Base-by-base conservation (phyloP, 1,284 basidiomycete species). In the Cutaneotrichosporon sp. region DNA sequence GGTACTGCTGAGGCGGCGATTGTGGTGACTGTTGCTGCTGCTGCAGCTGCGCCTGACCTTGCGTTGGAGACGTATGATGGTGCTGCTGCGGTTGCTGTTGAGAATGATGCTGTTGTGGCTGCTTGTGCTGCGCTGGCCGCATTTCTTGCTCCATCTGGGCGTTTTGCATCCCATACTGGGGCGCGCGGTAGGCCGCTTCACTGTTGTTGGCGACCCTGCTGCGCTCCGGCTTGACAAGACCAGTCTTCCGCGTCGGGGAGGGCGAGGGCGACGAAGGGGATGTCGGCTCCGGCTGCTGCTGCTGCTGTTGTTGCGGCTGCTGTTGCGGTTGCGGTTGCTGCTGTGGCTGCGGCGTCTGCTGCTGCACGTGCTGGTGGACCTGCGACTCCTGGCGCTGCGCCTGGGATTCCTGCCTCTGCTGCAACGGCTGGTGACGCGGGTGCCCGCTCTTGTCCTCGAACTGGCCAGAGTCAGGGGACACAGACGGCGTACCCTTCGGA, bases 111-210 rank as follows among this genome's bases (percentile, higher is more conserved):
- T 55, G 49, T 24, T 52, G 59, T 11, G 52, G 31, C 19, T 35
- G 44, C 32, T 33, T 22, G 37, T 6, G 35, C 49, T 8, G 35
- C 47, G 32, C 31, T 17, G 39, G 38, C 19, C 64, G 59, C 48
- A 77, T 59, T 49, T 93, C 90, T 64, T 90, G 86, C 67, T 92
- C 88, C 80, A 96, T 88, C 55, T 86, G 88, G 19, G 87, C 84
- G 70, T 90, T 88, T 70, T 96, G 92, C 81, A 88, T 85, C 62
- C 92, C 91, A 69, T 94, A 97, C 65, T 89, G 87, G 20, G 91
- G 89, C 9, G 88, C 85, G 59, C 85, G 84, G 59, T 96, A 83
- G 4, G 90, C 84, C 75, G 84, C 88, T 75, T 96, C 93, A 46
- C 41, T 49, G 34, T 84, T 79, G 42, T 89, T 54, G 5, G 81